These are phyloP conservation scores for Pulveroboletus sp. DNA, from an alignment of 768 basidiomycete species.

Conservation along the genomic window DNA sequence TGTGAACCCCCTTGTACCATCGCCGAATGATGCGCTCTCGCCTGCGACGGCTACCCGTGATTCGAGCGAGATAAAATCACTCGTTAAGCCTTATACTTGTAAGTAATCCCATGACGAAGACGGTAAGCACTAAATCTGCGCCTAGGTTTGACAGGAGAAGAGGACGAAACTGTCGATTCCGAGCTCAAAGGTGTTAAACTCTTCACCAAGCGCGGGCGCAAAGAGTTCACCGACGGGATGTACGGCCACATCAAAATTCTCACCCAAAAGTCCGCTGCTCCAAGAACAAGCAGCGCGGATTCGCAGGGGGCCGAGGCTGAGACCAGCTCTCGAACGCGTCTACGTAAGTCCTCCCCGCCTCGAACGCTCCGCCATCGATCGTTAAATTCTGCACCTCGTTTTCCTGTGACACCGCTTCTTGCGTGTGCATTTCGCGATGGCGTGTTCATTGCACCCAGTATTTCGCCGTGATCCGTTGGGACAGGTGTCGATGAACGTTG, in stretches of 20 bases:
- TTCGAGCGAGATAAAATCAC: neutral
- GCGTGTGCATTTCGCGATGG: neutral
- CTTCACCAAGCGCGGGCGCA: constrained; percentile 37
- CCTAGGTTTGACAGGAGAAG: constrained; percentile 55
- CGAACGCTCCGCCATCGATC: constrained; percentile 19
- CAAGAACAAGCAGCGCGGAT: neutral
- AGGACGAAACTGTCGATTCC: constrained; percentile 53
- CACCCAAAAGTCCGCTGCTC: constrained; percentile 26
- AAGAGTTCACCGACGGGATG: constrained; percentile 59
- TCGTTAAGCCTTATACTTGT: constrained; percentile 17
- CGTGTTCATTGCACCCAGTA: constrained; percentile 35
- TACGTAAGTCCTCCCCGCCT: constrained; percentile 29
- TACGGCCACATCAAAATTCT: constrained; percentile 61
- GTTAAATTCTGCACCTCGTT: constrained; percentile 11
- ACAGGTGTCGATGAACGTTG: constrained; percentile 69
- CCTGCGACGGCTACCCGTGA: neutral
- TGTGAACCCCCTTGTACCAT: constrained; percentile 13
- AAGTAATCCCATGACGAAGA: constrained; percentile 1
- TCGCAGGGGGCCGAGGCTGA: constrained; percentile 5
- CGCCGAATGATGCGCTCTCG: constrained; percentile 17
- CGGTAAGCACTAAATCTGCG: constrained; percentile 1
- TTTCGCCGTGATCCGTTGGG: constrained; percentile 70
- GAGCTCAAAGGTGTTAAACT: constrained; percentile 63
- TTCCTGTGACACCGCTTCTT: neutral
- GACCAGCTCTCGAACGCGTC: constrained; percentile 22